These are phyloP conservation scores for Colletotrichum sojae DNA, from an alignment of 2,329 filamentous ascomycete species.

Conservation along the genomic window DNA sequence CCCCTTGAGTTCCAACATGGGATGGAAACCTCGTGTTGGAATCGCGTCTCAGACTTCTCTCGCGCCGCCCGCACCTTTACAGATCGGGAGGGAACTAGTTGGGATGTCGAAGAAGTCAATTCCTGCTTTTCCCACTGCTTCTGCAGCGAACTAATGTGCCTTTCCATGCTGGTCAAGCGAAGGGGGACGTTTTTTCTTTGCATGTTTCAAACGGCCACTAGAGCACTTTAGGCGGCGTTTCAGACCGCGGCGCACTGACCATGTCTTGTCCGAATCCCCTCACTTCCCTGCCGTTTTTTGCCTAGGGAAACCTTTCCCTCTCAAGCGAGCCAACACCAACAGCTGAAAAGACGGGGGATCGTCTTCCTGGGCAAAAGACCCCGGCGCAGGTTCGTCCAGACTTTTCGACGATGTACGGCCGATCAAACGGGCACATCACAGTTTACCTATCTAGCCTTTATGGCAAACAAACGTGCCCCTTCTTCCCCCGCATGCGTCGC, in stretches of 20 bases:
- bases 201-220: conserved; percentile 32
- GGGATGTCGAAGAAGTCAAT: conserved; percentile 13
- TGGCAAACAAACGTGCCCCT: background rate
- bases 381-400: conserved; percentile 6
- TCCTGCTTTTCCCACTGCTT: background rate
- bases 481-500: background rate
- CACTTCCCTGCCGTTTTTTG: conserved; percentile 8
- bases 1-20: conserved; percentile 1
- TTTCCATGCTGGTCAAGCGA: background rate
- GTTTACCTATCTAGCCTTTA: background rate
- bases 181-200: conserved; percentile 3
- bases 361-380: background rate
- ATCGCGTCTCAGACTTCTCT: conserved; percentile 19
- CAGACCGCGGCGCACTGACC: conserved; percentile 24
- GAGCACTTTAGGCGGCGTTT: conserved; percentile 24
- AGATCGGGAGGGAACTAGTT: background rate
- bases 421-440: conserved; percentile 4
- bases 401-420: conserved; percentile 6
- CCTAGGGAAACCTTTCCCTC: background rate
- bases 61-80: conserved; percentile 30
- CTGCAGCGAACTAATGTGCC: too few relatives aligned
- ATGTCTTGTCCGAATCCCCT: conserved; percentile 22
- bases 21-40: conserved; percentile 23
- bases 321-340: conserved; percentile 9
- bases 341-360: conserved; percentile 2